Evolutionary conservation across 2,329 filamentous ascomycete genomes (phyloP).

Genomic region (Conoideocrella luteorostrata): DNA sequence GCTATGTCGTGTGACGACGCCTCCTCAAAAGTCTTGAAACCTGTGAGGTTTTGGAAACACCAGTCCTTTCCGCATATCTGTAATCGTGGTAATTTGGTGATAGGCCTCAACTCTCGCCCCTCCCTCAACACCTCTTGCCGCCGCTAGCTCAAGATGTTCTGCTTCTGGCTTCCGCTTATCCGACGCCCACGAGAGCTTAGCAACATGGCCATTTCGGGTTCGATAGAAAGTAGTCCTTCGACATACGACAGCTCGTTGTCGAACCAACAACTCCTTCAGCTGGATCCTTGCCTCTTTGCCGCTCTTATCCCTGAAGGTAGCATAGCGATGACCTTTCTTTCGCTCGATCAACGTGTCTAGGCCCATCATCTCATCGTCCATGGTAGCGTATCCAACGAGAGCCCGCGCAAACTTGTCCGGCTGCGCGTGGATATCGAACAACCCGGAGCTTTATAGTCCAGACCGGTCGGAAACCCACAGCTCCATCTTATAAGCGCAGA

Average conservation of each 20-base stretch:
- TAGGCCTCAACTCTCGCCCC: conserved; percentile 12
- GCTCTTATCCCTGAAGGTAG: conserved; percentile 4
- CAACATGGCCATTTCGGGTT: conserved; percentile 7
- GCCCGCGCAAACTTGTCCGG: conserved; percentile 13
- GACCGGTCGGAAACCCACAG: conserved; percentile 18
- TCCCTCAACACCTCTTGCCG: conserved; percentile 12
- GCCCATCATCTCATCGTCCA: conserved; percentile 13
- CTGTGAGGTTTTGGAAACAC: conserved; percentile 2
- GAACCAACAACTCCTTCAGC: conserved; percentile 8
- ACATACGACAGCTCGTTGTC: conserved; percentile 13
- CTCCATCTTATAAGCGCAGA: conserved; percentile 13
- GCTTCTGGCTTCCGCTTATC: conserved; percentile 10
- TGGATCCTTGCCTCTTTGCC: conserved; percentile 2
- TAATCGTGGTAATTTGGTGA: conserved; percentile 11
- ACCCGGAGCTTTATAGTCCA: conserved; percentile 13
- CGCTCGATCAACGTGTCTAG: conserved; percentile 9
- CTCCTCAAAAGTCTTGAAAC: conserved; percentile 10
- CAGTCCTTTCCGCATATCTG: conserved; percentile 10
- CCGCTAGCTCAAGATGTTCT: conserved; percentile 11
- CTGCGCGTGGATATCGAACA: conserved; percentile 12
- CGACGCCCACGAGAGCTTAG: conserved; percentile 13
- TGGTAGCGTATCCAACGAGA: conserved; percentile 14
- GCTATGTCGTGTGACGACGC: no score
- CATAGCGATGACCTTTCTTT: neutral
- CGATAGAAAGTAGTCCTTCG: conserved; percentile 14